These are phyloP conservation scores for Starmera pachycereana DNA, from an alignment of 805 yeast species.

Conservation along the genomic window DNA sequence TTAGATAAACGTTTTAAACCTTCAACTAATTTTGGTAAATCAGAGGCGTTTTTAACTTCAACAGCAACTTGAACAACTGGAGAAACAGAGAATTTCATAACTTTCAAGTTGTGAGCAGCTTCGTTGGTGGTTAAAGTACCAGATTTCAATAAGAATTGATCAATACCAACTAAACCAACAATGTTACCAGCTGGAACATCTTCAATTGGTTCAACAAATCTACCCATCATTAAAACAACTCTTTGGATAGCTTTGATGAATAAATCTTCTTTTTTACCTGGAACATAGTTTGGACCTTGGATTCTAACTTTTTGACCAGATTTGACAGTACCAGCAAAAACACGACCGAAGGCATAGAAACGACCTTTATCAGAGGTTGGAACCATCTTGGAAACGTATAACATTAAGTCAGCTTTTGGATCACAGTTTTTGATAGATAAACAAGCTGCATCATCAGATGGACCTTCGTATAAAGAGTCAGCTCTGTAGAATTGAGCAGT, in stretches of 20 bases:
- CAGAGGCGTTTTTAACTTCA: constrained; percentile 99
- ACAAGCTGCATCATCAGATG: constrained; percentile 84
- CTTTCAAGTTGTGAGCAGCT: constrained; percentile 98
- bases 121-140: constrained; percentile 98
- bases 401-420: constrained; percentile 96
- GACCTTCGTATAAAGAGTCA: constrained; percentile 98
- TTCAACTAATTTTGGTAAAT: constrained; percentile 98
- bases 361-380: constrained; percentile 99
- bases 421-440: constrained; percentile 96
- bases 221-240: constrained; percentile 99
- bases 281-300: constrained; percentile 99
- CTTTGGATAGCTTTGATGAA: constrained; percentile 97
- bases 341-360: constrained; percentile 99
- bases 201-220: constrained; percentile 94
- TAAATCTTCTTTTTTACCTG: constrained; percentile 96
- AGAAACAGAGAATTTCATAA: constrained; percentile 99
- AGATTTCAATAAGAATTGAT: constrained; percentile 98
- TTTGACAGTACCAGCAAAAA: constrained; percentile 98
- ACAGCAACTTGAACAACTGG: constrained; percentile 99
- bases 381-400: constrained; percentile 99
- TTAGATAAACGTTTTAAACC: constrained; percentile 99
- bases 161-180: constrained; percentile 99
- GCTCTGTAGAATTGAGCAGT: constrained; percentile 99
- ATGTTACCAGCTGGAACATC: constrained; percentile 99
- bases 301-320: constrained; percentile 99